Conservation (phyloP, 768 basidiomycete species). For the Clitopilus passeckerianus region DNA sequence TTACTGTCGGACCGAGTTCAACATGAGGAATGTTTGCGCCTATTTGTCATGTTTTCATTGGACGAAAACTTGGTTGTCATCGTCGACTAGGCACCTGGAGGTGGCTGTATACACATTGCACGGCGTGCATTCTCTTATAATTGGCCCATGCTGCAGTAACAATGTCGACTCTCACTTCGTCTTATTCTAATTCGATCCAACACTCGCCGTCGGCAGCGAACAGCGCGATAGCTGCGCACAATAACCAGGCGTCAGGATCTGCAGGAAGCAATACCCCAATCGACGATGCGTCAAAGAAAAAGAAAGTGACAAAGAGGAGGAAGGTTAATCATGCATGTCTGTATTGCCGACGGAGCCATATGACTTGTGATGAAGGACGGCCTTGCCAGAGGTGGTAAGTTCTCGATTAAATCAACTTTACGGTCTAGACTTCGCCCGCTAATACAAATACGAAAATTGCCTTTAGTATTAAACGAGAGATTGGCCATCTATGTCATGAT, state of each 20-base stretch:
- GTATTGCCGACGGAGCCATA: constrained; percentile 89
- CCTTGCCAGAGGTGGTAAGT: constrained; percentile 93
- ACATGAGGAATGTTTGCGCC: background rate
- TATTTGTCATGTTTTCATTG: background rate
- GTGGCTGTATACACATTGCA: constrained; percentile 1
- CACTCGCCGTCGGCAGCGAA: background rate
- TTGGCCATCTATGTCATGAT: constrained; percentile 91
- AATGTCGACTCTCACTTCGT: background rate
- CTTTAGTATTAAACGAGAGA: constrained; percentile 89
- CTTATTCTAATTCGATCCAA: background rate
- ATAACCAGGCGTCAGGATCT: background rate
- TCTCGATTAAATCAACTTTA: constrained; percentile 2
- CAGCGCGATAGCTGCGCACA: background rate
- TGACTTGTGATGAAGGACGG: constrained; percentile 86
- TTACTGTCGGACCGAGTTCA: background rate
- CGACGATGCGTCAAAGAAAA: constrained; percentile 37
- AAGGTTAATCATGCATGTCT: constrained; percentile 93
- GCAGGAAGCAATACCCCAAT: constrained; percentile 18
- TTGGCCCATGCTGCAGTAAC: background rate
- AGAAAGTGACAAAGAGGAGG: constrained; percentile 59
- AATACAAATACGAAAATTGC: background rate
- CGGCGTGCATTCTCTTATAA: background rate
- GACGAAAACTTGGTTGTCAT: background rate
- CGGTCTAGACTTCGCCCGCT: background rate
- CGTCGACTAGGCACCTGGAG: background rate